Evolutionary conservation across 257 asterid species (phyloP).

Genomic region (Nicotiana attenuata): DNA sequence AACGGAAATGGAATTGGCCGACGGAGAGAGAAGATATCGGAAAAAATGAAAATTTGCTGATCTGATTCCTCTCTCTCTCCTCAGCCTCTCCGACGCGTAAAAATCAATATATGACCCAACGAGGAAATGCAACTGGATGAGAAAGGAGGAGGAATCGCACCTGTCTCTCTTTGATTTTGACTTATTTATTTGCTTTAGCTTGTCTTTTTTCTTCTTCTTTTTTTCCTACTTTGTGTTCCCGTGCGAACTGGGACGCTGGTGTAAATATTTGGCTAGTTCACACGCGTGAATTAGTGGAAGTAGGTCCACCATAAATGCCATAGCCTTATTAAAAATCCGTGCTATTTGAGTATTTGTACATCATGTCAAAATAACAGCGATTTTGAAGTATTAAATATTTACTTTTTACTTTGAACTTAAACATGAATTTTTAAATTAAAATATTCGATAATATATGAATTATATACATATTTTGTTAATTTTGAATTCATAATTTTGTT

Average conservation of each 20-base stretch:
- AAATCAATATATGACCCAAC: neutral
- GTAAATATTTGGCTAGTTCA: neutral
- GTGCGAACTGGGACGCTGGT: neutral
- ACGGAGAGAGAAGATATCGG: slow-evolving; percentile 15
- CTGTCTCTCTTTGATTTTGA: neutral
- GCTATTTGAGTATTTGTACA: no score
- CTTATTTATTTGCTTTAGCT: neutral
- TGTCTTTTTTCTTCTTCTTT: no score
- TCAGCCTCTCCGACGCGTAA: slow-evolving; percentile 1
- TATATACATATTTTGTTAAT: no score
- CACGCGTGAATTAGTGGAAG: slow-evolving; percentile 2
- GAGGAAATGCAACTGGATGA: slow-evolving; percentile 16
- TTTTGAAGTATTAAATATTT: no score
- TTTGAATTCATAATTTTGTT: no score
- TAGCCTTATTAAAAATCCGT: neutral
- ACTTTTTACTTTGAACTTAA: no score
- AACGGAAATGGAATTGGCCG: neutral
- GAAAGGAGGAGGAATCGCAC: slow-evolving; percentile 8
- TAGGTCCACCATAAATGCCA: neutral
- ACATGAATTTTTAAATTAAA: no score
- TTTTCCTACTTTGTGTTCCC: neutral
- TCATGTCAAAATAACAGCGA: no score
- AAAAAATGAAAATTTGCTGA: slow-evolving; percentile 20
- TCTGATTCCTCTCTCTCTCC: slow-evolving; percentile 27
- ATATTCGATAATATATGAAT: no score